Evolutionary conservation across 2,329 filamentous ascomycete species (phyloP), one percentile per base, ranked within the genome.

Genomic region (Cercospora beticola): DNA sequence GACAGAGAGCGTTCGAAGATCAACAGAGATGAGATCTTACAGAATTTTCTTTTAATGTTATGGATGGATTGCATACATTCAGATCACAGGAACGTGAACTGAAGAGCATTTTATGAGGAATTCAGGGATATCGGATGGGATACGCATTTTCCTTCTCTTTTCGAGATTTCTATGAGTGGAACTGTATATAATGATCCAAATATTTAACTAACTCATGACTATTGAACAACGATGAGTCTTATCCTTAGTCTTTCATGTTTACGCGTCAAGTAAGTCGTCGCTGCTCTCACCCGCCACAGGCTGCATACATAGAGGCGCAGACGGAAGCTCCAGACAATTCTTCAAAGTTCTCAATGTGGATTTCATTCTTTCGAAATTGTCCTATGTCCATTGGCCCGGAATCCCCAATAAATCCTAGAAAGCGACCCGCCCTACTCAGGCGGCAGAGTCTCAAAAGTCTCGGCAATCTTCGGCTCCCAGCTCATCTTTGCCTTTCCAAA

Each of bases 401-500:
- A 18, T 43, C 43, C 43, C 21, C 43, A 6, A 21, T n/a, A 21
- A 12, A 1, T 12, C 31, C 31, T 5, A 33, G 10, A 31, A 12
- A 12, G 9, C 31, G 14, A 33, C 10, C 31, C 10, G 31, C 14
- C 2, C 31, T 79, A 79, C 59, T 68, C 71, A 49, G 83, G 83
- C 28, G 83, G 83, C 72, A 83, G 70, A 5, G 77, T 78, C 40
- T 83, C 81, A 70, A 82, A 82, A 31, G 82, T 84, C 66, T 78
- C 68, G 61, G 83, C 84, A 74, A 86, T 80, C 78, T 84, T 81
- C 72, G 83, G 83, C 78, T 86, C 83, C 86, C 85, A 87, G 14
- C 71, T 72, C 73, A 84, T 77, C 71, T 81, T 81, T 16, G 81
- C 83, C 81, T 87, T 86, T 64, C 83, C 83, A 73, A 82, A 87